Evolutionary conservation across 2,329 filamentous ascomycete species (phyloP).

Genomic region (Colletotrichum lini): DNA sequence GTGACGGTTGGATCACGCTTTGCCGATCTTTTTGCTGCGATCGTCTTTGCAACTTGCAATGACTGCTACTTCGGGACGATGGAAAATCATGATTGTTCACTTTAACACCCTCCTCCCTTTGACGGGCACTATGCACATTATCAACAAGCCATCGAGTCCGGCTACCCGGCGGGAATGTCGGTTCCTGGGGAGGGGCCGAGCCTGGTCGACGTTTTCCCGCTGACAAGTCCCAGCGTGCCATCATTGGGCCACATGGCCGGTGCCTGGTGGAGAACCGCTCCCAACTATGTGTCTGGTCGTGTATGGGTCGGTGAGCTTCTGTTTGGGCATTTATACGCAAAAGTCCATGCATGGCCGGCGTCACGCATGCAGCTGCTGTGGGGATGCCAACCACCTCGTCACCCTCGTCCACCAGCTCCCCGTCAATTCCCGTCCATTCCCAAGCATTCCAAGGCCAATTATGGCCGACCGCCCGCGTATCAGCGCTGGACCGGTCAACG

Average conservation of each 20-base stretch:
- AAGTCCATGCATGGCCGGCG: conserved; percentile 39
- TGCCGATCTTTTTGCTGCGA: background rate
- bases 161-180: conserved; percentile 33
- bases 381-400: conserved; percentile 23
- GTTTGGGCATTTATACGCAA: conserved; percentile 43
- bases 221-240: conserved; percentile 22
- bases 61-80: background rate
- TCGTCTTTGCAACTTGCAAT: conserved; percentile 16
- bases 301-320: conserved; percentile 42
- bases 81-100: conserved; percentile 12
- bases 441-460: conserved; percentile 11
- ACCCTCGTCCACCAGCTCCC: conserved; percentile 18
- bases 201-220: conserved; percentile 31
- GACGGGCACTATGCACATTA: conserved; percentile 31
- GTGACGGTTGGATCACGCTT: background rate
- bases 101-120: background rate
- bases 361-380: conserved; percentile 43
- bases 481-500: conserved; percentile 30
- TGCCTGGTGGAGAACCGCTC: conserved; percentile 42
- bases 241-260: conserved; percentile 42
- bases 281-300: conserved; percentile 44
- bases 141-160: conserved; percentile 27
- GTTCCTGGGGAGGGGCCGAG: conserved; percentile 25
- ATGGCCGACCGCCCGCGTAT: conserved; percentile 6
- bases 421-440: conserved; percentile 29